Conservation (phyloP, 768 basidiomycete species). For the Leccinum rimulosum region DNA sequence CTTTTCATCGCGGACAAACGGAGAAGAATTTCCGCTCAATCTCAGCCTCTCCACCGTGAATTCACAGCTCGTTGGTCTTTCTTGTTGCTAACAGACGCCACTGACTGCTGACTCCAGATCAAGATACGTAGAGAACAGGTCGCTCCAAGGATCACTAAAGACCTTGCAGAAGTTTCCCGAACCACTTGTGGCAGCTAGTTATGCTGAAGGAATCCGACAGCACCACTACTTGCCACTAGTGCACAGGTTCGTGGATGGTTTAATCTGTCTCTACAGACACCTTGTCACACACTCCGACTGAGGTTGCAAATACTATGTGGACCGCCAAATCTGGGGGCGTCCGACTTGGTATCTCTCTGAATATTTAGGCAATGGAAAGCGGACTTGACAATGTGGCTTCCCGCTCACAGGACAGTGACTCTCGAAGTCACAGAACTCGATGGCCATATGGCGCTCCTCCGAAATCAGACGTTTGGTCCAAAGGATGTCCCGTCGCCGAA, state of each 20-base stretch:
- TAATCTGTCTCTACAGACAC: conserved; percentile 86
- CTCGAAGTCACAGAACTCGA: conserved; percentile 88
- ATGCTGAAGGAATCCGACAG: conserved; percentile 55
- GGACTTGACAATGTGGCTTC: conserved; percentile 82
- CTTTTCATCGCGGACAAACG: not conserved
- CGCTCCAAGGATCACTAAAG: conserved; percentile 86
- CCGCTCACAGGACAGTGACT: conserved; percentile 89
- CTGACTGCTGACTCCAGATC: conserved; percentile 13
- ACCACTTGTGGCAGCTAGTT: conserved; percentile 74
- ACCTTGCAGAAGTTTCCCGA: conserved; percentile 96
- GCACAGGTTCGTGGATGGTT: conserved; percentile 86
- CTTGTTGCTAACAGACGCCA: not conserved
- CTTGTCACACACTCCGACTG: conserved; percentile 95
- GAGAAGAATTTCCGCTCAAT: not conserved
- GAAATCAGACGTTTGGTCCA: conserved; percentile 93
- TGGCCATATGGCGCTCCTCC: conserved; percentile 64
- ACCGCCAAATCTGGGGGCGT: conserved; percentile 79
- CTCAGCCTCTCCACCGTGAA: not conserved
- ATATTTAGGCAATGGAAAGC: conserved; percentile 83
- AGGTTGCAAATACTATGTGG: conserved; percentile 89
- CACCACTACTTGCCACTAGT: not conserved
- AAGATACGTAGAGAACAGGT: conserved; percentile 96
- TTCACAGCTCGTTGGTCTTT: not conserved
- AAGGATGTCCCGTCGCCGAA: conserved; percentile 93
- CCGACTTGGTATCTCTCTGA: conserved; percentile 95